Conservation (phyloP, 2,329 filamentous ascomycete genomes). For the Juglanconis juglandina region DNA sequence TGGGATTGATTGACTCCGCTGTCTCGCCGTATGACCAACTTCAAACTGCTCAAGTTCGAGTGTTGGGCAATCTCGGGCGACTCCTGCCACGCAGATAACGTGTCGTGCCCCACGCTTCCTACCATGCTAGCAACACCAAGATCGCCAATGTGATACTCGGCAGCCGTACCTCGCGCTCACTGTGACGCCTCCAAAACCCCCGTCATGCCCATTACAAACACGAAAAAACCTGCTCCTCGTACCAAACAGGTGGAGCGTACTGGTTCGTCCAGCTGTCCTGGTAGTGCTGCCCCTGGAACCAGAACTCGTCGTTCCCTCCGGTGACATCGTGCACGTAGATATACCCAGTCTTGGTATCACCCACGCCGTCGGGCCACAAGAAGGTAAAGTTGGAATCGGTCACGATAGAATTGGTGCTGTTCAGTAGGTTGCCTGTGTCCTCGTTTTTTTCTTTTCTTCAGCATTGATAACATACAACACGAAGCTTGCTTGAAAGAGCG, state of each 20-base stretch:
- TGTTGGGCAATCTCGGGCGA: too few relatives aligned
- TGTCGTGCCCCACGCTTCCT: too few relatives aligned
- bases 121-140: too few relatives aligned
- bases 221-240: slow-evolving; percentile 1
- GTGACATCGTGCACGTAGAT: neutral
- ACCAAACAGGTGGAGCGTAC: neutral
- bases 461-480: neutral
- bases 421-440: neutral
- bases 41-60: too few relatives aligned
- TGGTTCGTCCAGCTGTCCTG: neutral
- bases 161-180: too few relatives aligned
- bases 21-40: too few relatives aligned
- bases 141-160: too few relatives aligned
- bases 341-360: neutral
- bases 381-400: slow-evolving; percentile 30
- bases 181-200: too few relatives aligned
- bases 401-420: slow-evolving; percentile 32
- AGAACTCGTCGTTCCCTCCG: neutral
- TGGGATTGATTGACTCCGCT: too few relatives aligned
- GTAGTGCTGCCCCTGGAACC: neutral
- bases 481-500: too few relatives aligned
- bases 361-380: neutral
- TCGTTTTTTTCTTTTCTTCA: neutral
- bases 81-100: too few relatives aligned
- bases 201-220: neutral